Base-by-base conservation (phyloP, 1,139 yeast species). In the Hemisphaericaspora lyxosophila region DNA sequence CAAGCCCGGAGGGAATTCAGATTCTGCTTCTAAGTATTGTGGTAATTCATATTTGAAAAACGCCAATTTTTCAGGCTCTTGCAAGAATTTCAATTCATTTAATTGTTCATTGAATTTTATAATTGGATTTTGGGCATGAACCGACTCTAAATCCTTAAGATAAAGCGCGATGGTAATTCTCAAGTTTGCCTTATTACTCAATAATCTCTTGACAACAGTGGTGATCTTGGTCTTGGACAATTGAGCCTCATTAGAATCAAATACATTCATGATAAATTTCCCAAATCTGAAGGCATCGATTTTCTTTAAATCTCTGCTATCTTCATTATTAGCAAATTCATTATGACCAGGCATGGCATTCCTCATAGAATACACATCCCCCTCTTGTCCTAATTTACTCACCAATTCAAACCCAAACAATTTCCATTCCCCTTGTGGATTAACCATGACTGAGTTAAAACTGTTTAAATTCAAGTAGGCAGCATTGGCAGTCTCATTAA, bases 371-470 rank as follows among this genome's bases (percentile, higher is more conserved):
- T 13, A 29, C 5, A 28, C 20, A 9, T 34, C 36, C 9, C 34
- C 26, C 15, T 27, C 30, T 12, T 22, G 24, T 13, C 16, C 33
- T n/a, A 23, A 19, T 18, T 72, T 78, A 2, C 84, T 73, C 40
- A 85, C 69, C 4, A 85, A 59, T 57, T 90, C 97, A 51, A 89
- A 78, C 1, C 96, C 96, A 47, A 86, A 85, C 18, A 90, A 57
- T 42, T 81, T 84, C 94, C 96, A 87, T 52, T 86, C 95, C 7
- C 96, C 95, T 16, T 70, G 74, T 11, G 45, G 46, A 40, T 76
- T 84, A 11, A 87, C 80, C 57, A 63, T 88, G 0, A 90, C 71
- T 0, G 86, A 75, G 29, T 75, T 70, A 20, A 64, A 50, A 4
- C 26, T 27, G 44, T 76, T 70, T 26, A 89, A 52, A 43, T 80